phyloP scores from a whole-genome alignment of 2,329 filamentous ascomycete genomes.

The Corynespora cassiicola region DNA sequence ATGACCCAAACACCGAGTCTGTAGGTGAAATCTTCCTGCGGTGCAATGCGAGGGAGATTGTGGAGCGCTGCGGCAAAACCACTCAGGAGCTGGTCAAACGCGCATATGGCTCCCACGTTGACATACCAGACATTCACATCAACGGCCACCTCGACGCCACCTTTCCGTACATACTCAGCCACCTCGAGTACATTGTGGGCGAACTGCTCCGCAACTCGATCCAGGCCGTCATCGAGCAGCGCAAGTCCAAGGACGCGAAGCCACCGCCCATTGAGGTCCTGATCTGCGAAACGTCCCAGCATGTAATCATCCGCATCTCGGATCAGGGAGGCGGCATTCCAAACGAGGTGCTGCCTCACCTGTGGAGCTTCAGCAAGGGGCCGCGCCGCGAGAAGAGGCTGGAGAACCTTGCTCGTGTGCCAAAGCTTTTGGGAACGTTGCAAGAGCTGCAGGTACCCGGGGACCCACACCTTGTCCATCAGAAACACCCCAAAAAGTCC shows the following conservation, averaged over 20 bases:
- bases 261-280: slow-evolving; percentile 91
- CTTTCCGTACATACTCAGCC: slow-evolving; percentile 95
- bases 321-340: slow-evolving; percentile 94
- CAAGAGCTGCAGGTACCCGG: slow-evolving; percentile 73
- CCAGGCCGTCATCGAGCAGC: slow-evolving; percentile 85
- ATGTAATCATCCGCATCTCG: slow-evolving; percentile 95
- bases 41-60: slow-evolving; percentile 88
- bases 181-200: slow-evolving; percentile 96
- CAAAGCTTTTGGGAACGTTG: slow-evolving; percentile 90
- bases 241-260: slow-evolving; percentile 52
- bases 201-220: slow-evolving; percentile 95
- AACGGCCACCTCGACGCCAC: slow-evolving; percentile 86
- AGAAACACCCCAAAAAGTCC: slow-evolving; percentile 25
- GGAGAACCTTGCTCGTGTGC: slow-evolving; percentile 85
- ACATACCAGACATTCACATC: slow-evolving; percentile 81
- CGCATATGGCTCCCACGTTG: slow-evolving; percentile 73
- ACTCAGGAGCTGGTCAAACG: slow-evolving; percentile 76
- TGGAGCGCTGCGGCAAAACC: slow-evolving; percentile 80
- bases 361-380: slow-evolving; percentile 98
- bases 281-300: slow-evolving; percentile 90
- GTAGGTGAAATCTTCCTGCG: slow-evolving; percentile 95
- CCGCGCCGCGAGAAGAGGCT: slow-evolving; percentile 78
- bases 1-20: slow-evolving; percentile 75
- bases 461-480: slow-evolving; percentile 17
- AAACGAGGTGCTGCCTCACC: slow-evolving; percentile 80